These are phyloP conservation scores for Phaeosphaeria sp. DNA, from an alignment of 2,329 filamentous ascomycete species.

Conservation along the genomic window DNA sequence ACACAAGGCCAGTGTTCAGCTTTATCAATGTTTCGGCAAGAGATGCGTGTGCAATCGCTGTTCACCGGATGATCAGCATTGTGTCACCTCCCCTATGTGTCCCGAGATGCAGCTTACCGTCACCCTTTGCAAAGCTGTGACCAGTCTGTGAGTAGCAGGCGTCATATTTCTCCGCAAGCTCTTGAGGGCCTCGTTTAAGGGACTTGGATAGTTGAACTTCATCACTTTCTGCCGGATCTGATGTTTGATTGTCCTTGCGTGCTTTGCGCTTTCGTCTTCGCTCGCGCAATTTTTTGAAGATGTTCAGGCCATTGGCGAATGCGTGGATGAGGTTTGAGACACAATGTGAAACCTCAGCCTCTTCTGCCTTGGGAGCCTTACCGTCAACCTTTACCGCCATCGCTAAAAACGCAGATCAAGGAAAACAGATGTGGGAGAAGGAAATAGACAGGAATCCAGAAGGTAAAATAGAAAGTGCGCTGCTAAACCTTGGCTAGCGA, in stretches of 20 bases:
- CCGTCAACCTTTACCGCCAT: slow-evolving; percentile 34
- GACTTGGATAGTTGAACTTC: slow-evolving; percentile 51
- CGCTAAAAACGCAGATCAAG: slow-evolving; percentile 13
- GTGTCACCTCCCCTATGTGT: slow-evolving; percentile 1
- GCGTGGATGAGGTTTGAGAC: slow-evolving; percentile 54
- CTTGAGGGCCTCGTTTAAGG: slow-evolving; percentile 50
- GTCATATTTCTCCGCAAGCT: slow-evolving; percentile 53
- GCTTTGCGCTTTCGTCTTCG: slow-evolving; percentile 40
- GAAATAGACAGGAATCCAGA: slow-evolving; percentile 13
- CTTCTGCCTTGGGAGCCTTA: slow-evolving; percentile 24
- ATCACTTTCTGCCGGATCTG: slow-evolving; percentile 32
- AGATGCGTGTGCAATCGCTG: slow-evolving; percentile 55
- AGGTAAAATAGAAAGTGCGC: slow-evolving; percentile 24
- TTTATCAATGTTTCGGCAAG: slow-evolving; percentile 55
- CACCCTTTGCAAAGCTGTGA: slow-evolving; percentile 51
- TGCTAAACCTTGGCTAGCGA: slow-evolving; percentile 28
- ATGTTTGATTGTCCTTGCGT: slow-evolving; percentile 23
- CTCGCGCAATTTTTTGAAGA: slow-evolving; percentile 53
- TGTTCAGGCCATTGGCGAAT: slow-evolving; percentile 54
- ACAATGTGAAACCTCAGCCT: slow-evolving; percentile 41
- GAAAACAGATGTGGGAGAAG: slow-evolving; percentile 11
- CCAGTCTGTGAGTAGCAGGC: slow-evolving; percentile 47
- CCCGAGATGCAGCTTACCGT: slow-evolving; percentile 44
- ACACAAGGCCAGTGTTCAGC: slow-evolving; percentile 56
- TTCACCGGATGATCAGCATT: slow-evolving; percentile 3